Base-by-base conservation (phyloP, 805 yeast species). In the Yarrowia yakushimensis region DNA sequence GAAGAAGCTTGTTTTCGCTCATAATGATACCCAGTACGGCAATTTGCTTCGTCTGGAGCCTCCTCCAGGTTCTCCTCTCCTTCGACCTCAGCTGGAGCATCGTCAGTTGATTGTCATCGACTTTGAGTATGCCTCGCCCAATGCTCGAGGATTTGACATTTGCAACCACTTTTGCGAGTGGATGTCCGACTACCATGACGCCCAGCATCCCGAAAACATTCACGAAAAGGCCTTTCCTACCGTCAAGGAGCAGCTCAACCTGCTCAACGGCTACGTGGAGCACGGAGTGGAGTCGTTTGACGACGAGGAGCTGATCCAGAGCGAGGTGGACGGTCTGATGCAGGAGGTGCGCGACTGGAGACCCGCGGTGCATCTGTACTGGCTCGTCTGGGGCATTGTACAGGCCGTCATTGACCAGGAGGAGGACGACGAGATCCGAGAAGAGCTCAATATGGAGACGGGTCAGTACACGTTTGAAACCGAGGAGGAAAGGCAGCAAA, bases 1-100 rank as follows among this genome's bases (percentile, higher is more conserved):
- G 54, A 76, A 78, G 13, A 77, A 80, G 61, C 78, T 88, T 65
- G 90, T 83, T 13, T 94, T 94, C 71, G 90, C 97, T 69, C 99
- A 94, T 74, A 94, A 94, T 71, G 99, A 93, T 74, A 88, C 98
- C 0, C 99, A 94, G 73, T 93, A 94, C 72, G 99, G 99, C 33
- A 94, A 94, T 71, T 79, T 94, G 66, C 78, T 94, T 63, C 82
- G 93, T n/a, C 66, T 77, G 11, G 75, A 71, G 73, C 80, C 79
- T 2, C 81, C 76, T 68, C 76, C 69, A 62, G 82, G 69, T 70
- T 83, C 82, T 2, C 85, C 88, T 22, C 78, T 82, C 4, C 71
- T 78, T 41, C 78, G 72, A 45, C 81, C 80, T 4, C 73, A 69
- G 41, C 69, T 77, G 63, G 85, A 83, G 69, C 92, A 88, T 73